phyloP scores from a whole-genome alignment of 2,329 filamentous ascomycete genomes.

The Microcera coccophila region DNA sequence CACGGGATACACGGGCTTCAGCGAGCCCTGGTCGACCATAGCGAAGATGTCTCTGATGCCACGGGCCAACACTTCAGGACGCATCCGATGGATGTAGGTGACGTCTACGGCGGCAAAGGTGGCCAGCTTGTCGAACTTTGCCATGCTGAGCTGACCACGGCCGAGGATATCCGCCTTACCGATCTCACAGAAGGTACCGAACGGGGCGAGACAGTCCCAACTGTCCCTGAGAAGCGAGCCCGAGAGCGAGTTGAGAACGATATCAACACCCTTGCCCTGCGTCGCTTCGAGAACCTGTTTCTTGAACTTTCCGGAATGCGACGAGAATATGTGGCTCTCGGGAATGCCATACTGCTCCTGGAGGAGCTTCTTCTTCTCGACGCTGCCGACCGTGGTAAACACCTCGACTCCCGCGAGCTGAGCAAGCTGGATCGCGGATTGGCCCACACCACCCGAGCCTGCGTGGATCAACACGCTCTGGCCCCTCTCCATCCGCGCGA shows the following conservation, averaged over 20 bases:
- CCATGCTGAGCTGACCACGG: conserved; percentile 28
- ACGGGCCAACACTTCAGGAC: not conserved
- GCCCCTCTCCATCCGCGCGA: conserved; percentile 28
- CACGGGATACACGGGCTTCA: conserved; percentile 6
- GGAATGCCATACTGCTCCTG: conserved; percentile 26
- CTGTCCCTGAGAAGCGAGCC: conserved; percentile 29
- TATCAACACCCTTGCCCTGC: conserved; percentile 30
- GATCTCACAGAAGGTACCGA: conserved; percentile 31
- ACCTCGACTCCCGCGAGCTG: not conserved
- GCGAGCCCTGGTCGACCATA: conserved; percentile 5
- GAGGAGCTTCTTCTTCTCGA: conserved; percentile 8
- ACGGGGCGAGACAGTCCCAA: conserved; percentile 35
- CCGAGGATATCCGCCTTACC: conserved; percentile 32
- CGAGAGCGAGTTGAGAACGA: conserved; percentile 34
- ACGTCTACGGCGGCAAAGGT: conserved; percentile 30
- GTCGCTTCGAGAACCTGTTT: conserved; percentile 25
- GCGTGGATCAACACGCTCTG: conserved; percentile 12
- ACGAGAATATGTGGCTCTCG: conserved; percentile 33
- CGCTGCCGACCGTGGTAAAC: conserved; percentile 9
- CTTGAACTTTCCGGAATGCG: conserved; percentile 29
- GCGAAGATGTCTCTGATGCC: conserved; percentile 5
- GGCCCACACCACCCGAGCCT: not conserved
- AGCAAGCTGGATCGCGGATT: conserved; percentile 7
- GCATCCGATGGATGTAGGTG: not conserved
- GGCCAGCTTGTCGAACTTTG: conserved; percentile 31